Conservation (phyloP, 2,329 filamentous ascomycete genomes). For the Calonectria naviculata region DNA sequence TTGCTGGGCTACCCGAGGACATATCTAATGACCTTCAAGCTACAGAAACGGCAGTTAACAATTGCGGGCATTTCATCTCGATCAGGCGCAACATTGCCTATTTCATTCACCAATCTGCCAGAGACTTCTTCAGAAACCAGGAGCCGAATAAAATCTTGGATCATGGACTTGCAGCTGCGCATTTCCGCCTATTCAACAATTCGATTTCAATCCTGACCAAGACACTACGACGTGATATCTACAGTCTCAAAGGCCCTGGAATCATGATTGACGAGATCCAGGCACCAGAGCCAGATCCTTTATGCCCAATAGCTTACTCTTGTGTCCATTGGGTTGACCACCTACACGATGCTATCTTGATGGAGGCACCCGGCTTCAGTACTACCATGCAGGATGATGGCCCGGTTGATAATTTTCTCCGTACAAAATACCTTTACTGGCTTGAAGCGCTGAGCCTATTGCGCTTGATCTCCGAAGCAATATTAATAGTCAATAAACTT, state of each 20-base stretch:
- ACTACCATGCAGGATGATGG: background rate
- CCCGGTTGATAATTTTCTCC: background rate
- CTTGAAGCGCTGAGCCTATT: slow-evolving; percentile 54
- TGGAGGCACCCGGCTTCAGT: background rate
- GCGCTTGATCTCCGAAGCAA: slow-evolving; percentile 18
- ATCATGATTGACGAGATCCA: slow-evolving; percentile 20
- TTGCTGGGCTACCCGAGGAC: slow-evolving; percentile 27
- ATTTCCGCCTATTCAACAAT: slow-evolving; percentile 45
- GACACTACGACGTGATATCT: slow-evolving; percentile 50
- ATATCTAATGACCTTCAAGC: slow-evolving; percentile 15
- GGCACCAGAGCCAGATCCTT: slow-evolving; percentile 19
- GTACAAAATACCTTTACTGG: slow-evolving; percentile 48
- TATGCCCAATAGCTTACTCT: slow-evolving; percentile 28
- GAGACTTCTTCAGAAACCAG: slow-evolving; percentile 50
- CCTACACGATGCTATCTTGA: background rate
- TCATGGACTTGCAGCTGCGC: slow-evolving; percentile 33
- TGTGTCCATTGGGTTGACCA: slow-evolving; percentile 38
- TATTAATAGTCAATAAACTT: background rate
- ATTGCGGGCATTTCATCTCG: slow-evolving; percentile 53
- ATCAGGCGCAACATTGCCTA: slow-evolving; percentile 42
- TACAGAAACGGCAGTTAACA: slow-evolving; percentile 41
- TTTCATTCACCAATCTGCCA: slow-evolving; percentile 57
- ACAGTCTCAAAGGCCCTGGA: slow-evolving; percentile 37
- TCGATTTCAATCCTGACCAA: slow-evolving; percentile 46
- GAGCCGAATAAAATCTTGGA: slow-evolving; percentile 24